A percentile compares a stretch with the other conserved stretches of the same genome.
These are phyloP conservation scores for Santalum album DNA, from an alignment of 164 flowering plant species.

Conservation along the genomic window DNA sequence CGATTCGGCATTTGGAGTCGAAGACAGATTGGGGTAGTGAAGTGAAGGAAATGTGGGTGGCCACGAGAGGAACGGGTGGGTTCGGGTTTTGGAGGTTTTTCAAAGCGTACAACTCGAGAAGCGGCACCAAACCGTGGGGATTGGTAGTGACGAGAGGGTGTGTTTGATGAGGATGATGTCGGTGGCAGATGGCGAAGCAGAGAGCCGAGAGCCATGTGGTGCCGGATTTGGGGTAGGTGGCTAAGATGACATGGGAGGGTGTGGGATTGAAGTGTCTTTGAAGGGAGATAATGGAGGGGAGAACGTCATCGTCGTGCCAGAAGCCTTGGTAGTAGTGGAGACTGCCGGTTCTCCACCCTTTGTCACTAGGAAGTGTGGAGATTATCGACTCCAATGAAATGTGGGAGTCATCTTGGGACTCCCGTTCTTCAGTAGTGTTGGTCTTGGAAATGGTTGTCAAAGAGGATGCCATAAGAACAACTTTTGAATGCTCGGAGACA, in stretches of 20 bases:
- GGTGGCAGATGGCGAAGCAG: slow-evolving; percentile 6
- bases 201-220: slow-evolving; percentile 15
- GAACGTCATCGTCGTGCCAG: too few species aligned
- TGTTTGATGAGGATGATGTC: neutral
- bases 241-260: slow-evolving; percentile 1
- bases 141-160: slow-evolving; percentile 11
- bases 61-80: neutral
- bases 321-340: too few species aligned
- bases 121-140: slow-evolving; percentile 17
- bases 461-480: too few species aligned
- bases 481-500: too few species aligned
- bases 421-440: too few species aligned
- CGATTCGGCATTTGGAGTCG: neutral
- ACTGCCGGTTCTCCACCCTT: too few species aligned
- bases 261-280: slow-evolving; percentile 4
- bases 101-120: slow-evolving; percentile 4
- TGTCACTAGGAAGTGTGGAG: too few species aligned
- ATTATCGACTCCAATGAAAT: too few species aligned
- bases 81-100: neutral
- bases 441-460: too few species aligned
- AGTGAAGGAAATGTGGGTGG: slow-evolving; percentile 12
- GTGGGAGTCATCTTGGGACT: too few species aligned
- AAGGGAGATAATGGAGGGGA: too few species aligned
- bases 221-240: slow-evolving; percentile 9
- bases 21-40: slow-evolving; percentile 8